phyloP scores from a whole-genome alignment of 2,329 filamentous ascomycete species.

The Xylaria sp. region DNA sequence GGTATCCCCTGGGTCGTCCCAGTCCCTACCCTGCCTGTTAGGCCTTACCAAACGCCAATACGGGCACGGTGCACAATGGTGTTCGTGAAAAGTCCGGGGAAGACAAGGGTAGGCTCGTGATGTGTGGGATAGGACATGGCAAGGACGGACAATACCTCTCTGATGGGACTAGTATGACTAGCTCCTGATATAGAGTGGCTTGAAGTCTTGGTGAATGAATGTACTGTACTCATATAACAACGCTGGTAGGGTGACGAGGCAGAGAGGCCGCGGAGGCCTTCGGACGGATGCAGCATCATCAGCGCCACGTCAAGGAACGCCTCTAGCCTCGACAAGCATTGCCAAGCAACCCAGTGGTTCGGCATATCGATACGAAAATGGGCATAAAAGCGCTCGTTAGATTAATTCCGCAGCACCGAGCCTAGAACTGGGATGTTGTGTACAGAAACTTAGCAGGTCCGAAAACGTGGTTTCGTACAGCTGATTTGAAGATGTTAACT shows the following conservation, averaged over 20 bases:
- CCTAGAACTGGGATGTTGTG: not conserved
- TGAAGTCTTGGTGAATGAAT: too few relatives aligned
- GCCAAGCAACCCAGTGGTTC: not conserved
- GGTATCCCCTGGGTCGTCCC: conserved; percentile 29
- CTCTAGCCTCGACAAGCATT: not conserved
- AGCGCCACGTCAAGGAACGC: not conserved
- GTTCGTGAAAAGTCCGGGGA: conserved; percentile 34
- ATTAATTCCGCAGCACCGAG: not conserved
- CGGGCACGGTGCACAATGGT: conserved; percentile 24
- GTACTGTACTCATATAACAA: too few relatives aligned
- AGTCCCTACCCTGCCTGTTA: conserved; percentile 19
- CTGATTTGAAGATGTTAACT: not conserved
- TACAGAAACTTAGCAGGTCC: not conserved
- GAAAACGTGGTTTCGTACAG: not conserved
- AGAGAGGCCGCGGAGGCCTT: not conserved
- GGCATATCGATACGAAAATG: not conserved
- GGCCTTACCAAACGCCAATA: conserved; percentile 17
- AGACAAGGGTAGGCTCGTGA: conserved; percentile 31
- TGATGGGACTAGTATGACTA: not conserved
- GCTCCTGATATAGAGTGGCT: too few relatives aligned
- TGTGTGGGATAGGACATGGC: not conserved
- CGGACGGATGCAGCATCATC: not conserved
- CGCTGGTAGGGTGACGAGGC: not conserved
- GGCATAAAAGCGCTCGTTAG: not conserved
- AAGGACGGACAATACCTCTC: not conserved